phyloP scores from a whole-genome alignment of 345 rosid species.

The Syzygium jambos region DNA sequence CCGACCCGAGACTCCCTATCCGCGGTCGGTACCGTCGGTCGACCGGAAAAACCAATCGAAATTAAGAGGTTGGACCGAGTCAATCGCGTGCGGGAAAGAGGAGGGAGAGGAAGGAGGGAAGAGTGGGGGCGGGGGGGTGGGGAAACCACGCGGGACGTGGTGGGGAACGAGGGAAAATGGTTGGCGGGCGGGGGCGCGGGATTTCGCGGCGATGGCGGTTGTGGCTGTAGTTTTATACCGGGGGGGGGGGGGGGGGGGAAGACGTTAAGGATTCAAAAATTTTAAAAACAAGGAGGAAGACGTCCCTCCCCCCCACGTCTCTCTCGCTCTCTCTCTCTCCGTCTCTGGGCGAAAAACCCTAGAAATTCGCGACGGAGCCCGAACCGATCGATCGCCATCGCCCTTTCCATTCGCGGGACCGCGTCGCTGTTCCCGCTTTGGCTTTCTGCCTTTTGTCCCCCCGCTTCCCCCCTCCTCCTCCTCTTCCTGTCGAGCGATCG shows the following conservation, averaged over 20 bases:
- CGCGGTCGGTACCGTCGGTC: not conserved
- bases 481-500: not conserved
- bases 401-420: not conserved
- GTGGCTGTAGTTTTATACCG: not conserved
- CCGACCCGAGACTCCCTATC: not conserved
- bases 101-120: not conserved
- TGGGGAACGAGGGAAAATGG: not conserved
- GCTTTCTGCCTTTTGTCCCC: not conserved
- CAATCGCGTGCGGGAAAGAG: not conserved
- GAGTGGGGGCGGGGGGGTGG: not conserved
- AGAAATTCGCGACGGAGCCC: not conserved
- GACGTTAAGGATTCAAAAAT: constrained; percentile 9
- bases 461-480: not conserved
- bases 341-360: not conserved
- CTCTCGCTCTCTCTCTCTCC: not conserved
- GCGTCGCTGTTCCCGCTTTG: not conserved
- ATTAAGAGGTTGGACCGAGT: not conserved
- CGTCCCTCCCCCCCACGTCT: not conserved
- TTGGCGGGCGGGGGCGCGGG: not conserved
- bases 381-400: not conserved
- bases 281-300: not conserved
- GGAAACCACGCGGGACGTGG: not conserved
- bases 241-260: not conserved
- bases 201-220: not conserved
- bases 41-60: not conserved